phyloP scores from a whole-genome alignment of 805 yeast genomes.

The Cyberlindnera japonica region DNA sequence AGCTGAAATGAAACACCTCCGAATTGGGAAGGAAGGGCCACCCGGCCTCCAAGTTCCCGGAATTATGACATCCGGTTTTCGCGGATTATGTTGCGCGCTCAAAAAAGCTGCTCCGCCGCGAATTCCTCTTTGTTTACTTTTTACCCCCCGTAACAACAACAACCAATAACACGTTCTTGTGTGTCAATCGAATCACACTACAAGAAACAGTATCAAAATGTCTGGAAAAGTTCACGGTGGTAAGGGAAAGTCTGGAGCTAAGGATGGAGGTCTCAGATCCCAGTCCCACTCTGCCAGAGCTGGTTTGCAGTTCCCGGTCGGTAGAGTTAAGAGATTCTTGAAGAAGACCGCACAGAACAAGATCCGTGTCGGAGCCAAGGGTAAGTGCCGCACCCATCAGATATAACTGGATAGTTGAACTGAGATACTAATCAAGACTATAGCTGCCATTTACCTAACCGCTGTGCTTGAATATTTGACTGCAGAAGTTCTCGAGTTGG shows the following conservation, averaged over 20 bases:
- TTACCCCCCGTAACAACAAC: conserved; percentile 12
- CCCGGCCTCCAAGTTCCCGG: neutral
- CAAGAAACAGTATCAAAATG: conserved; percentile 40
- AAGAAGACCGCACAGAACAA: conserved; percentile 86
- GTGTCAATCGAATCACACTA: neutral
- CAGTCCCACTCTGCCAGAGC: conserved; percentile 94
- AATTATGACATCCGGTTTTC: neutral
- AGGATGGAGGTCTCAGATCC: conserved; percentile 56
- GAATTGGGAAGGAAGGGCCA: neutral
- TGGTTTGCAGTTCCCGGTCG: conserved; percentile 95
- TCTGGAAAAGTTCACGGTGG: conserved; percentile 97
- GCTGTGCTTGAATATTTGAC: conserved; percentile 95
- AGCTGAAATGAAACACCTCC: too few species aligned
- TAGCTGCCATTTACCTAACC: conserved; percentile 88
- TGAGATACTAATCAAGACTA: conserved; percentile 7
- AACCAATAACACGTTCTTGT: neutral
- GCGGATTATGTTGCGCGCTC: neutral
- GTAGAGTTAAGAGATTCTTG: conserved; percentile 95
- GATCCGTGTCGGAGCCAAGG: conserved; percentile 75
- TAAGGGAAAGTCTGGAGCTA: conserved; percentile 90
- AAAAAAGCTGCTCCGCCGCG: conserved; percentile 8
- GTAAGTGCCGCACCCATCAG: too few species aligned
- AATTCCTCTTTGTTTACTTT: conserved; percentile 17
- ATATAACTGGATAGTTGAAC: too few species aligned
- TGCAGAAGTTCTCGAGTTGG: conserved; percentile 95